Conservation (phyloP, 345 rosid species). For the Aurinia saxatilis region DNA sequence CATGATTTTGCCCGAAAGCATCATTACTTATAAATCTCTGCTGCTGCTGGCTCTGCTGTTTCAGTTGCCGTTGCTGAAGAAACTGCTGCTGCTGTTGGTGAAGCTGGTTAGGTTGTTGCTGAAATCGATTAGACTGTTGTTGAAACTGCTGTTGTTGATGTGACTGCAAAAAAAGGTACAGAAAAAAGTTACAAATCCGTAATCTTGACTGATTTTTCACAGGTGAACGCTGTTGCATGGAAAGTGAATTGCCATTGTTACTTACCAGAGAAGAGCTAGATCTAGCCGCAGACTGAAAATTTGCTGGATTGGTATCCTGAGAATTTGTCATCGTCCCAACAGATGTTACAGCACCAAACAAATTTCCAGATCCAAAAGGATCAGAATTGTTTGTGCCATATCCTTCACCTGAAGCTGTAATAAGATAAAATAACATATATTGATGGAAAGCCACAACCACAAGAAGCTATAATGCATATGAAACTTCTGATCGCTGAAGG, state of each 20-base stretch:
- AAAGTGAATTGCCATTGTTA: slow-evolving; percentile 41
- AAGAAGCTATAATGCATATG: not conserved
- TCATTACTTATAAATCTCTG: slow-evolving; percentile 47
- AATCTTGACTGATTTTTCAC: slow-evolving; percentile 43
- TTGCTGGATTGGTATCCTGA: slow-evolving; percentile 49
- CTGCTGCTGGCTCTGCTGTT: slow-evolving; percentile 63
- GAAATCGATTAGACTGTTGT: slow-evolving; percentile 57
- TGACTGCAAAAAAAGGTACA: slow-evolving; percentile 39
- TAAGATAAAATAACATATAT: not conserved
- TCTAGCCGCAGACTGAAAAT: slow-evolving; percentile 54
- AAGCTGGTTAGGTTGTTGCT: slow-evolving; percentile 41
- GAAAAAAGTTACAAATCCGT: slow-evolving; percentile 39
- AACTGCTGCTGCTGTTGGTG: slow-evolving; percentile 49
- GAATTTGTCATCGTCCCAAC: slow-evolving; percentile 51
- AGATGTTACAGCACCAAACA: slow-evolving; percentile 53
- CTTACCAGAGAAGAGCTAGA: slow-evolving; percentile 44
- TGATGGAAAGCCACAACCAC: not conserved
- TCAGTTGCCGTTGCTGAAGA: slow-evolving; percentile 38
- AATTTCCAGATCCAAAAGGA: slow-evolving; percentile 58
- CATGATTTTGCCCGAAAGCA: slow-evolving; percentile 49
- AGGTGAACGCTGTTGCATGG: slow-evolving; percentile 36
- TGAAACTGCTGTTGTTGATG: slow-evolving; percentile 75
- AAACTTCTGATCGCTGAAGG: slow-evolving; percentile 45
- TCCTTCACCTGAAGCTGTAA: slow-evolving; percentile 61
- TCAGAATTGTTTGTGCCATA: slow-evolving; percentile 56